phyloP scores from a whole-genome alignment of 352 stramenopile species.

The Phytopythium aichiense region DNA sequence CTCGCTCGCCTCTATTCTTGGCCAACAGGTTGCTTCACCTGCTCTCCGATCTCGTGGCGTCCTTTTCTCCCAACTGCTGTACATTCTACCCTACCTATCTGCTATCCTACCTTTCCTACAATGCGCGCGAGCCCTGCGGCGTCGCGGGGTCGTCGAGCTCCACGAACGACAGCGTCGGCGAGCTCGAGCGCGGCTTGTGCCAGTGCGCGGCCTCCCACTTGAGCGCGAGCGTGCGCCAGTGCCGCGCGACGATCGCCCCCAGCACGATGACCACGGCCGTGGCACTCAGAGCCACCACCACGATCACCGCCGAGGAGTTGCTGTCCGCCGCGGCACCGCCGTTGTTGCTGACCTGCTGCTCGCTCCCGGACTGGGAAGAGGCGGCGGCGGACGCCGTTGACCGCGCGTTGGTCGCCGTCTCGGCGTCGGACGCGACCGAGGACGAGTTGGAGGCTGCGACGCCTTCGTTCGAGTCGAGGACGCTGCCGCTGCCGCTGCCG shows the following conservation, averaged over 20 bases:
- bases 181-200: conserved; percentile 3
- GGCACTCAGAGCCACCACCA: too few relatives aligned
- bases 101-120: neutral
- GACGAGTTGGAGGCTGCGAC: conserved; percentile 8
- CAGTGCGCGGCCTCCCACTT: conserved; percentile 5
- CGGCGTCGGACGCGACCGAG: neutral
- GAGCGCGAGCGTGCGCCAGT: conserved; percentile 4
- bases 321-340: neutral
- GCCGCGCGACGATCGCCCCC: neutral
- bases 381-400: neutral
- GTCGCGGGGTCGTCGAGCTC: neutral
- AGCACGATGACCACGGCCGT: neutral
- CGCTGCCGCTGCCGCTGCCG: neutral
- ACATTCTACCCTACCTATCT: neutral
- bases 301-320: conserved; percentile 4
- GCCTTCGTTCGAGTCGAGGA: neutral
- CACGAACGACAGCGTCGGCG: conserved; percentile 9
- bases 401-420: neutral
- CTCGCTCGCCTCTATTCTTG: neutral
- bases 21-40: neutral
- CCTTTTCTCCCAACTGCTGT: neutral
- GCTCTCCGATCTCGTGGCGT: neutral
- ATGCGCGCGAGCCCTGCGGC: neutral
- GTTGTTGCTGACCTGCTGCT: neutral
- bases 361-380: neutral